Evolutionary conservation across 2,329 filamentous ascomycete species (phyloP), one percentile per base, ranked within the genome.

Genomic region (Shiraia bambusicola): DNA sequence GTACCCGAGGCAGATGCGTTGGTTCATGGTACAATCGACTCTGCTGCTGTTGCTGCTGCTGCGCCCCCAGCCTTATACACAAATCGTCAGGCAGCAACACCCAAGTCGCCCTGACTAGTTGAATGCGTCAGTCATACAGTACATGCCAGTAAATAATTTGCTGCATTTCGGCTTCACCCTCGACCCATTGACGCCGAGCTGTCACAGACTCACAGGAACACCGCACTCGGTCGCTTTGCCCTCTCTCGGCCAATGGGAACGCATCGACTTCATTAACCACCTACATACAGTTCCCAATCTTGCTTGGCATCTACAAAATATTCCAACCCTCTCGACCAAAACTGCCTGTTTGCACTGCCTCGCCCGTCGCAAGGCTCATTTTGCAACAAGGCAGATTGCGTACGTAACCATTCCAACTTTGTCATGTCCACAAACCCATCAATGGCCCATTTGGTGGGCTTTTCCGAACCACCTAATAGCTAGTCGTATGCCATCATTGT

Each of bases 361-460:
- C 50, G 29, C 40, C 36, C n/a, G 39, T 54, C 41, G 47, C 57
- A 45, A 62, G 54, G 56, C 59, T 45, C 31, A 54, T 39, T 41
- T 40, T 41, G 28, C 33, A 14, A 39, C 50, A 40, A 63, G 60
- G 59, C 59, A 59, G 58, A 60, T 36, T 58, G 28, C 17, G 27
- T 34, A 49, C 42, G 16, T 44, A 40, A 41, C 31, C 39, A 34
- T 28, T 28, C 42, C 43, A 29, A 30, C 14, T 28, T 38, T 42
- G 46, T 39, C 45, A 37, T 27, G 22, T 38, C 28, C 14, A 31
- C 24, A 22, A 22, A 22, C 19, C 4, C 19, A 13, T 34, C 16
- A 22, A 19, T 17, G 31, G n/a, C 14, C 34, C 19, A 13, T 19
- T 35, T 47, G 35, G 25, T n/a, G 14, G 15, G 12, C 19, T 26